phyloP scores from a whole-genome alignment of 805 yeast species.

The Metschnikowia kofuensis region DNA sequence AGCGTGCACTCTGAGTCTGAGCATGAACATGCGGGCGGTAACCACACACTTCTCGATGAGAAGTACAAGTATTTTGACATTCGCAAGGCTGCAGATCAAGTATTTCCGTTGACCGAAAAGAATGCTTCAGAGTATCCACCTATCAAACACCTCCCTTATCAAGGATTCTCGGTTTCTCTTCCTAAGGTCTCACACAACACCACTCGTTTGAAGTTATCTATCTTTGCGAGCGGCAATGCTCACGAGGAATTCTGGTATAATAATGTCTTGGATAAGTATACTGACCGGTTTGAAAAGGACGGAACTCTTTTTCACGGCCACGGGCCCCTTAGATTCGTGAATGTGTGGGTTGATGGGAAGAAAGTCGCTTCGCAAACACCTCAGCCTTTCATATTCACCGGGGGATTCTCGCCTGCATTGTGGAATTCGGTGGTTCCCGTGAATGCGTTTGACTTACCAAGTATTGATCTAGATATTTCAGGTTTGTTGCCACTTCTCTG shows the following conservation, averaged over 20 bases:
- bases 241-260: conserved; percentile 85
- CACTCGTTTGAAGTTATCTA: conserved; percentile 53
- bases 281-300: conserved; percentile 32
- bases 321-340: conserved; percentile 70
- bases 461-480: conserved; percentile 69
- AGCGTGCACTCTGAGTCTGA: conserved; percentile 1
- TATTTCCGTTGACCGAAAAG: conserved; percentile 35
- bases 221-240: conserved; percentile 72
- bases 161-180: conserved; percentile 34
- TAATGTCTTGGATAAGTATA: conserved; percentile 50
- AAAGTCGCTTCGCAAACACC: conserved; percentile 65
- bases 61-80: conserved; percentile 24
- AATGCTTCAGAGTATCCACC: conserved; percentile 35
- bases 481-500: conserved; percentile 69
- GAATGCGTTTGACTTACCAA: conserved; percentile 69
- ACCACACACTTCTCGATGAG: conserved; percentile 5
- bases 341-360: conserved; percentile 56
- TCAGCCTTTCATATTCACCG: conserved; percentile 72
- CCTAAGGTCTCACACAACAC: conserved; percentile 53
- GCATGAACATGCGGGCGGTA: background rate
- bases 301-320: conserved; percentile 46
- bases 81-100: conserved; percentile 36
- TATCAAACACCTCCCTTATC: conserved; percentile 43
- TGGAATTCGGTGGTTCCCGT: conserved; percentile 81
- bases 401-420: conserved; percentile 74